Conservation (phyloP, 108 stramenopile species). For the Cyclotella baltica region DNA sequence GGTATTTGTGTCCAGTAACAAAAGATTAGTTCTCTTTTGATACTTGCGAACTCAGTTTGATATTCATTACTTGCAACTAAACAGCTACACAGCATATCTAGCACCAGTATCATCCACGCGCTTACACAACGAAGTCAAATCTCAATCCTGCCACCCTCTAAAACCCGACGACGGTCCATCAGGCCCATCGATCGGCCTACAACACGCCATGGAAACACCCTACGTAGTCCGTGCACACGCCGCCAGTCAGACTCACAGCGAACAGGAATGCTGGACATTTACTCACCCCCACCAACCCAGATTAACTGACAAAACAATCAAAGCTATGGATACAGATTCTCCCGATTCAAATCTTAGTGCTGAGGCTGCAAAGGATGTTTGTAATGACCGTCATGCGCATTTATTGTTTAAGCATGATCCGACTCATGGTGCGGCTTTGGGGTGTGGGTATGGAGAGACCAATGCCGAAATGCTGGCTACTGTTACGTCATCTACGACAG, state of each 20-base stretch:
- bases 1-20: constrained; percentile 61
- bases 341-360: constrained; percentile 15
- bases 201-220: constrained; percentile 93
- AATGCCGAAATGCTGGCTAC: constrained; percentile 53
- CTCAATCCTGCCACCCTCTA: constrained; percentile 63
- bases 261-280: constrained; percentile 89
- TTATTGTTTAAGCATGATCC: constrained; percentile 66
- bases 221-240: constrained; percentile 97
- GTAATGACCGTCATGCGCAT: constrained; percentile 55
- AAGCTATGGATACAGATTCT: constrained; percentile 15
- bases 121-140: constrained; percentile 85
- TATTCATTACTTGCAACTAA: no score
- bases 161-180: constrained; percentile 53
- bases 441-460: constrained; percentile 73
- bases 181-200: constrained; percentile 68
- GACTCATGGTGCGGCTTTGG: constrained; percentile 54
- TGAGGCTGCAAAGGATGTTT: constrained; percentile 26
- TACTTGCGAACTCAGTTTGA: no score
- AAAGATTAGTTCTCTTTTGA: not conserved
- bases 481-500: constrained; percentile 13
- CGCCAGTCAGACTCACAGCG: constrained; percentile 85
- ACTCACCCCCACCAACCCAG: constrained; percentile 77
- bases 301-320: not conserved
- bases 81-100: constrained; percentile 89
- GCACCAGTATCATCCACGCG: constrained; percentile 93